Base-by-base conservation (phyloP, 768 basidiomycete species). In the Boletus fagicola region DNA sequence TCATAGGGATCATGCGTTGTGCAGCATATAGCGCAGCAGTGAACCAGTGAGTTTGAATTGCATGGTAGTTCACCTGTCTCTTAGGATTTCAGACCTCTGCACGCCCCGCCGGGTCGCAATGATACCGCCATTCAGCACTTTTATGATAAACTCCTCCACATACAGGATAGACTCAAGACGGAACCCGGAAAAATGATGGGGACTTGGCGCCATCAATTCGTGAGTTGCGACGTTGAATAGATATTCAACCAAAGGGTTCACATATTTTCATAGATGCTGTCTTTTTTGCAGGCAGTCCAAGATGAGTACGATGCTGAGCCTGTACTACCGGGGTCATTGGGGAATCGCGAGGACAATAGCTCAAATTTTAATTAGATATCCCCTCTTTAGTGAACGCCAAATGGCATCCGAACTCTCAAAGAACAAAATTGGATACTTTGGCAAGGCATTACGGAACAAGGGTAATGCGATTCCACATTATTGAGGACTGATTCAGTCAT, bases 101-200 rank as follows among this genome's bases (percentile, higher is more conserved):
- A 80, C 46, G 65, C 74, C 7, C 82, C 84, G 4, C 55, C 74
- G 46, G 79, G 74, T 42, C 79, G 85, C 62, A 72, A 80, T 49
- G 75, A 72, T 28, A 84, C 85, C 0, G 86, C 90, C 5, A 84
- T 94, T 28, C 81, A 83, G 56, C 94, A 96, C 67, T 96, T 95
- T 68, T 75, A 92, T 62, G 90, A 93, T 64, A 96, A 95, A 72
- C 78, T 96, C 35, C 70, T 95, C 28, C 81, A 84, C 54, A 89
- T 96, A 56, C 78, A 75, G 40, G 83, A 83, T 46, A 77, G 83
- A 59, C 82, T 95, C 59, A 95, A 94, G 76, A 96, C 93, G 0
- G 80, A 76, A 10, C 78, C 79, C 3, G 94, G 90, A 4, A 86
- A 80, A 65, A 66, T 68, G 54, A 73, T 92, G 69, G 92, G 90